Evolutionary conservation across 495 filamentous ascomycete species (phyloP), one percentile per base, ranked within the genome.

Genomic region (Aspergillus saccharolyticus): DNA sequence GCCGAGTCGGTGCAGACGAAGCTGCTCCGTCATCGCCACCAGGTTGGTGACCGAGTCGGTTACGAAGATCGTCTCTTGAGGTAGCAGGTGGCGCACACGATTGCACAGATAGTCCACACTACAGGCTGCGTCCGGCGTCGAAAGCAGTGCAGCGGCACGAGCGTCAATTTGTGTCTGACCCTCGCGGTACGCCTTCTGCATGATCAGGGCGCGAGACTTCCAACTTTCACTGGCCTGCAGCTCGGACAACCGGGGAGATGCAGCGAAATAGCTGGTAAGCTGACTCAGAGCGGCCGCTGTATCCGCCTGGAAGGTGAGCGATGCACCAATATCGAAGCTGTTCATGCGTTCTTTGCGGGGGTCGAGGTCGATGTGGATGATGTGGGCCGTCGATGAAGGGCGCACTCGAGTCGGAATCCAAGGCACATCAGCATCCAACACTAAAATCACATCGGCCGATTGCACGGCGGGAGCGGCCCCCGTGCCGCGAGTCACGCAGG

Each of bases 321-420:
- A 39, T 12, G 61, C 53, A 18, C 48, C 57, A 33, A 68, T 61
- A 46, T 63, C 56, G 42, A 63, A 69, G 1, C 67, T 19, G 20
- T 58, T 64, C 61, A 65, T 69, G 9, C 52, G 54, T 44, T 67
- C 60, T 51, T 70, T 70, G 20, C 63, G 52, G 10, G 69, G 65
- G 51, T 71, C 69, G 39, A 59, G 56, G 55, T 71, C 69, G 43
- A 71, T 62, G 45, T 70, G 67, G 45, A 58, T 65, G 25, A 71
- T 62, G 18, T 53, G 33, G 1, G 69, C 69, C 7, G 44, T 44
- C 1, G 58, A 39, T 16, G 53, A 51, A 15, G 69, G 69, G 25
- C 48, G 56, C 30, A 59, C 57, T 6, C 54, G 57, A 12, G 56
- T 61, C 1, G 63, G 63, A 24, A 70, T 64, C 67, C 67, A 71